phyloP scores from a whole-genome alignment of 2,329 filamentous ascomycete genomes.

The Cladosporium austrohemisphaericum region DNA sequence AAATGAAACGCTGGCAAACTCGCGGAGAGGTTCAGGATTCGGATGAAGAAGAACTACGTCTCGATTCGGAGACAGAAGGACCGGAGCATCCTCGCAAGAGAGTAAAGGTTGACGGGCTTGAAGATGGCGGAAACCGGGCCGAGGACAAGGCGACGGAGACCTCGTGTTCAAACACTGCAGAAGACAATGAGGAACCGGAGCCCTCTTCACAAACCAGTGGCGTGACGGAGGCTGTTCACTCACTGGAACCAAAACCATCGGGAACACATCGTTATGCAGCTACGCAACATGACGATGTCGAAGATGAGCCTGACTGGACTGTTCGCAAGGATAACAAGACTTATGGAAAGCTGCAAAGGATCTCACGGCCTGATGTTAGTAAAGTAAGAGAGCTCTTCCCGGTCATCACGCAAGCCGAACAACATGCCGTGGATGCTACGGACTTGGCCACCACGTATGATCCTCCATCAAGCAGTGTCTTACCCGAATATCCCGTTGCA shows the following conservation, averaged over 20 bases:
- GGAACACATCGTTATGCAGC: neutral
- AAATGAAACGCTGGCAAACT: slow-evolving; percentile 50
- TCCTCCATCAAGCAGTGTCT: neutral
- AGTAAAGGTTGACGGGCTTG: neutral
- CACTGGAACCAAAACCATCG: no score
- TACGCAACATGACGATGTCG: neutral
- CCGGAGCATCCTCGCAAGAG: slow-evolving; percentile 21
- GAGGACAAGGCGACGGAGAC: neutral
- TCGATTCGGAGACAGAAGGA: slow-evolving; percentile 15
- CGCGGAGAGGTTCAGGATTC: slow-evolving; percentile 50
- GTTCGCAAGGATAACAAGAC: neutral
- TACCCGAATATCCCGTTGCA: neutral
- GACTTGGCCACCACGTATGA: neutral
- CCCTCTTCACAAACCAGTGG: no score
- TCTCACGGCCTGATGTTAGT: neutral
- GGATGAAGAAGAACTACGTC: slow-evolving; percentile 45
- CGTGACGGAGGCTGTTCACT: no score
- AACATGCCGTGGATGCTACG: neutral
- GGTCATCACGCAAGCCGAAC: neutral
- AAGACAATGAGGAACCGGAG: no score
- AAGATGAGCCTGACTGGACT: slow-evolving; percentile 10
- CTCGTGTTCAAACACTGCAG: neutral
- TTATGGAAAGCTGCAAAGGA: neutral
- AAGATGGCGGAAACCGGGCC: neutral
- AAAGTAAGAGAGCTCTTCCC: neutral